These are phyloP conservation scores for Rosa persica DNA, from an alignment of 306 rosid species.

Conservation along the genomic window DNA sequence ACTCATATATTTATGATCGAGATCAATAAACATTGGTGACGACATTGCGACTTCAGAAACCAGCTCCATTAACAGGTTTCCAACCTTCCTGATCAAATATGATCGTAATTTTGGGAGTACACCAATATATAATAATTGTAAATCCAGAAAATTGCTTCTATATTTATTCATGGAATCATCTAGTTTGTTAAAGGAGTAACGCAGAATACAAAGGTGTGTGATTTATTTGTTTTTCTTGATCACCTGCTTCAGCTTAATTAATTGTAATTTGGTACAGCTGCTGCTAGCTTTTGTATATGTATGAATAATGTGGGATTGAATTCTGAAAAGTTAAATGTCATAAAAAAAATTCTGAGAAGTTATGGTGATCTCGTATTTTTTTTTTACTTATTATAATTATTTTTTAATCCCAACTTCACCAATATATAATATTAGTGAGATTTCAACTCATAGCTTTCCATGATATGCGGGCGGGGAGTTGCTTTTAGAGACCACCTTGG, in stretches of 20 bases:
- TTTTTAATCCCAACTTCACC: no score
- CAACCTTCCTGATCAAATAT: not conserved
- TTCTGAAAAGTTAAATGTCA: no score
- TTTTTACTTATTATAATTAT: no score
- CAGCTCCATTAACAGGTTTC: not conserved
- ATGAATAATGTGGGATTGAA: no score
- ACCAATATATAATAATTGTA: not conserved
- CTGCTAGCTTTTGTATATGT: not conserved
- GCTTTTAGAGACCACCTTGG: no score
- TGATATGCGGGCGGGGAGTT: no score
- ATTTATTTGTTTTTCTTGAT: not conserved
- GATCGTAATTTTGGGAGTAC: not conserved
- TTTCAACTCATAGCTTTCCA: no score
- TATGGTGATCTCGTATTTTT: no score
- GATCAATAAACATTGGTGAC: slow-evolving; percentile 24
- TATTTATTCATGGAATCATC: not conserved
- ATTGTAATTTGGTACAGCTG: not conserved
- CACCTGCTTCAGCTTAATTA: not conserved
- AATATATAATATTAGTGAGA: no score
- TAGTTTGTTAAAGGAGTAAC: not conserved
- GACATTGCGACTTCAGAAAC: not conserved
- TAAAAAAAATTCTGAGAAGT: no score
- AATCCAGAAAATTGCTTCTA: not conserved
- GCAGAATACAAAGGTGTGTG: not conserved
- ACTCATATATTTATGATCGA: not conserved